phyloP scores from a whole-genome alignment of 1,284 basidiomycete species.

The Leccinum fallax region DNA sequence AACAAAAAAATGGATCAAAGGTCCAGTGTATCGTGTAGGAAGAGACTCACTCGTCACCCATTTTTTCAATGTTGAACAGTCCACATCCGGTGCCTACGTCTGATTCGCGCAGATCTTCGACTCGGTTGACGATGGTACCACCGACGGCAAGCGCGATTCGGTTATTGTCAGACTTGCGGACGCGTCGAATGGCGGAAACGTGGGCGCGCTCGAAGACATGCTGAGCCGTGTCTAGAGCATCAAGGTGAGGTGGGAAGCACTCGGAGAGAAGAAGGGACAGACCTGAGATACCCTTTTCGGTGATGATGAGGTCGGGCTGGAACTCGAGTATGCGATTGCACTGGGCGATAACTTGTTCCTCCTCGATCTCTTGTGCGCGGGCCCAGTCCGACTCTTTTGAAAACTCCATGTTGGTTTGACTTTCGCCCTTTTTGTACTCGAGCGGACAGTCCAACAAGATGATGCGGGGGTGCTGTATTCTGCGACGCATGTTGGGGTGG shows the following conservation, averaged over 20 bases:
- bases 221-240: slow-evolving; percentile 81
- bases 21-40: neutral
- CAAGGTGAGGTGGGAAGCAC: neutral
- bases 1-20: neutral
- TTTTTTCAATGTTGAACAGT: slow-evolving; percentile 94
- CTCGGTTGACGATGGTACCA: slow-evolving; percentile 95
- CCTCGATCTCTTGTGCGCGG: slow-evolving; percentile 92
- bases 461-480: slow-evolving; percentile 90
- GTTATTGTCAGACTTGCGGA: slow-evolving; percentile 99
- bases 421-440: slow-evolving; percentile 99
- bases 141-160: slow-evolving; percentile 95
- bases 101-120: slow-evolving; percentile 91
- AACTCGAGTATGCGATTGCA: slow-evolving; percentile 90
- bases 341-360: slow-evolving; percentile 93
- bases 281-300: slow-evolving; percentile 98
- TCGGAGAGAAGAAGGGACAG: slow-evolving; percentile 21
- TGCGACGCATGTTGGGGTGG: slow-evolving; percentile 93
- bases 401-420: slow-evolving; percentile 99
- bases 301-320: slow-evolving; percentile 94
- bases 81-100: slow-evolving; percentile 95
- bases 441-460: slow-evolving; percentile 94
- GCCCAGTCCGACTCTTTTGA: slow-evolving; percentile 95
- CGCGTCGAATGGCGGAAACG: slow-evolving; percentile 90
- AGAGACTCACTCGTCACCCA: slow-evolving; percentile 84
- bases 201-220: slow-evolving; percentile 89